A percentile compares a stretch with the other conserved stretches of the same genome.
phyloP scores from a whole-genome alignment of 2,329 filamentous ascomycete species.

The Ceratocystis huliohia region DNA sequence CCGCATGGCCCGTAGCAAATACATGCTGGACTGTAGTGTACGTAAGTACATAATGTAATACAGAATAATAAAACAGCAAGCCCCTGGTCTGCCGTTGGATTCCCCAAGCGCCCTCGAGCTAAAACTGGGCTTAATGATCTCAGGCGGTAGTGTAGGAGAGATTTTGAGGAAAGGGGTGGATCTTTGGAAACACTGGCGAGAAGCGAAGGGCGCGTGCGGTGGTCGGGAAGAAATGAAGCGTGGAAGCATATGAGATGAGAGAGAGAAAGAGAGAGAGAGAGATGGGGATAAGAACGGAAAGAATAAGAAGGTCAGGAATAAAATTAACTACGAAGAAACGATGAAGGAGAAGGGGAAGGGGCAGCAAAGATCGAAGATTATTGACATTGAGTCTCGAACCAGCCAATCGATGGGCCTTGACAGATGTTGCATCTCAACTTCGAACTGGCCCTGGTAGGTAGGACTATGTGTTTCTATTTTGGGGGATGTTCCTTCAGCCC shows the following conservation, averaged over 20 bases:
- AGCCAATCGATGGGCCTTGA: too few relatives aligned
- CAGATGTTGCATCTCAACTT: too few relatives aligned
- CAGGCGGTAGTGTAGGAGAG: background rate
- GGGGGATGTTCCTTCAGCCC: too few relatives aligned
- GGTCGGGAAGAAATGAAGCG: background rate
- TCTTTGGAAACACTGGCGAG: slow-evolving; percentile 11
- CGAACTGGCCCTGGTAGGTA: too few relatives aligned
- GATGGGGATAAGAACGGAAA: background rate
- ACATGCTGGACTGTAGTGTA: too few relatives aligned
- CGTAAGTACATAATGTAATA: too few relatives aligned
- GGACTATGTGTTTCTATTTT: too few relatives aligned
- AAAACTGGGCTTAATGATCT: background rate
- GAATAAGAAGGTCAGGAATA: background rate
- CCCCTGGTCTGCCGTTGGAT: too few relatives aligned
- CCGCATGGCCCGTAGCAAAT: too few relatives aligned
- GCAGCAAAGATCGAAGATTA: too few relatives aligned
- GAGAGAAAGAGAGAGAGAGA: background rate
- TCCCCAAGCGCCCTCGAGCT: background rate
- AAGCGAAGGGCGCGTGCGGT: slow-evolving; percentile 12
- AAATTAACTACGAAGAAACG: background rate
- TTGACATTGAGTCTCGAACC: too few relatives aligned
- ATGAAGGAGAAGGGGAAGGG: background rate
- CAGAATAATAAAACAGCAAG: too few relatives aligned
- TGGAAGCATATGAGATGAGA: background rate
- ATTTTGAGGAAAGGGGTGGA: slow-evolving; percentile 1